Conservation (phyloP, 768 basidiomycete species). For the Rhizopogon rudus region DNA sequence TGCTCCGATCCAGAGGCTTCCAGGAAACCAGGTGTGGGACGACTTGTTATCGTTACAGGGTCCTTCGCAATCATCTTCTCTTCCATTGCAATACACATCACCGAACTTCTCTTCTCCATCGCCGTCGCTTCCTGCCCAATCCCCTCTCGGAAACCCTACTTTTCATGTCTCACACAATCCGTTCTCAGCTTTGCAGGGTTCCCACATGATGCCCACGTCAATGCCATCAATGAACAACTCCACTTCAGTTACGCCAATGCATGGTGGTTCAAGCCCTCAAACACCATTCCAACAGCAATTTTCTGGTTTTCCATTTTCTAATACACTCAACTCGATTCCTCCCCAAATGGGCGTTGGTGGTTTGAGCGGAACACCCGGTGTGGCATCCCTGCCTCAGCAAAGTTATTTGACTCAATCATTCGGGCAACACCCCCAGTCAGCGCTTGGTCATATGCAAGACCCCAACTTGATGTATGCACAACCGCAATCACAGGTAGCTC, state of each 20-base stretch:
- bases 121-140: conserved; percentile 11
- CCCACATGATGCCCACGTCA: conserved; percentile 1
- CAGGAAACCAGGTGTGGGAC: conserved; percentile 47
- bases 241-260: conserved; percentile 8
- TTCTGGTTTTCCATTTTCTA: conserved; percentile 7
- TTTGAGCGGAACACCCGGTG: neutral
- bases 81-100: conserved; percentile 40
- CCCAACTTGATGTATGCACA: neutral
- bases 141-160: conserved; percentile 1
- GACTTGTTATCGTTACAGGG: conserved; percentile 48
- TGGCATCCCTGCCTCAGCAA: neutral
- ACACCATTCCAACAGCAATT: conserved; percentile 22
- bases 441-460: neutral
- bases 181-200: conserved; percentile 15
- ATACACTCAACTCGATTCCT: conserved; percentile 1
- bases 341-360: neutral
- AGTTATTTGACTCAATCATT: neutral
- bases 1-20: conserved; percentile 13
- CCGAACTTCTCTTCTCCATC: neutral
- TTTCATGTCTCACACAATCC: conserved; percentile 9
- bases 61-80: conserved; percentile 32
- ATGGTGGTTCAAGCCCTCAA: conserved; percentile 20
- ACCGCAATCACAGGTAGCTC: neutral
- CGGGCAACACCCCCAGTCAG: neutral
- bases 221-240: neutral